These are phyloP conservation scores for Coccinonectria pachysandricola DNA, from an alignment of 2,329 filamentous ascomycete species.

Conservation along the genomic window DNA sequence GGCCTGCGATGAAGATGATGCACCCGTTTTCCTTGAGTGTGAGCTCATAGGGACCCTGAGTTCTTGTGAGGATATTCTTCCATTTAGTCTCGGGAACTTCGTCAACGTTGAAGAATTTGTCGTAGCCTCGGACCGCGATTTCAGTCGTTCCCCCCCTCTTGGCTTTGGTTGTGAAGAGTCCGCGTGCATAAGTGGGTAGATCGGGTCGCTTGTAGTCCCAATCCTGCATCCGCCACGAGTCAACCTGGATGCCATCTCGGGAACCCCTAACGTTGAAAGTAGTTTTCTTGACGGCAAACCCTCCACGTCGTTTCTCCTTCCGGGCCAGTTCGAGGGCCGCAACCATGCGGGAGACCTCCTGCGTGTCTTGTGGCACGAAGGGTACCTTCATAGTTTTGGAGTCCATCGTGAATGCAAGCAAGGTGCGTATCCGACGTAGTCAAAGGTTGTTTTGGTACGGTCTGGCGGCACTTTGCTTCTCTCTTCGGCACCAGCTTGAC, in stretches of 20 bases:
- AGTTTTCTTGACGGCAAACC: conserved; percentile 70
- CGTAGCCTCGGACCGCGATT: conserved; percentile 83
- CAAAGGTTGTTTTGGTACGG: too few relatives aligned
- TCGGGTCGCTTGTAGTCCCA: conserved; percentile 88
- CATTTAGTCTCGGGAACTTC: conserved; percentile 78
- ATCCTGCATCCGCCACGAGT: conserved; percentile 90
- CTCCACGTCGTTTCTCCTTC: conserved; percentile 45
- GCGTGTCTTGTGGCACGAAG: conserved; percentile 57
- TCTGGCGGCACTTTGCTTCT: too few relatives aligned
- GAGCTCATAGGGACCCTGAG: conserved; percentile 82
- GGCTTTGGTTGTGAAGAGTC: conserved; percentile 77
- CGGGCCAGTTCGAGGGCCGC: conserved; percentile 47
- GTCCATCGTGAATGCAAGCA: too few relatives aligned
- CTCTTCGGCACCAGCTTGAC: too few relatives aligned
- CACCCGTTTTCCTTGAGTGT: conserved; percentile 99
- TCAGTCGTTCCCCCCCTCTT: conserved; percentile 55
- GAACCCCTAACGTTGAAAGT: conserved; percentile 59
- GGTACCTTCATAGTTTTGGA: conserved; percentile 35
- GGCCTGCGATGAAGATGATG: conserved; percentile 91
- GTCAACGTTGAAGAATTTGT: conserved; percentile 95
- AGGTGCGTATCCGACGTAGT: too few relatives aligned
- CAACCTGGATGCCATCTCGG: conserved; percentile 55
- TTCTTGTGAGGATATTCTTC: conserved; percentile 64
- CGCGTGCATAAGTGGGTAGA: conserved; percentile 85
- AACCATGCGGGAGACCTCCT: conserved; percentile 57